phyloP scores from a whole-genome alignment of 2,329 filamentous ascomycete genomes.

The Zalaria obscura region DNA sequence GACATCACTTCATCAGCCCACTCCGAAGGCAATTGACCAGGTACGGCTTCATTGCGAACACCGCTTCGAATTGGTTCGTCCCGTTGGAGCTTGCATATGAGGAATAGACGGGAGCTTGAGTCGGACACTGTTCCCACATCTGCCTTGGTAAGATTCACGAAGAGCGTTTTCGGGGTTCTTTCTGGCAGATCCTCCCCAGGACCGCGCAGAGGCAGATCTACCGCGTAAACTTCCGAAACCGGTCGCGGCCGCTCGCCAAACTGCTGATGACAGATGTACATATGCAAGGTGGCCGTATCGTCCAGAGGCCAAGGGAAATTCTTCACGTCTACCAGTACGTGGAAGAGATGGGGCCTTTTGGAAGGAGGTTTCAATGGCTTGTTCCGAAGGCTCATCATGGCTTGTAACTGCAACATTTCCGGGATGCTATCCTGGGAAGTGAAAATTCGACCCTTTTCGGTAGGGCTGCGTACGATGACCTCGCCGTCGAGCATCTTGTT shows the following conservation, averaged over 20 bases:
- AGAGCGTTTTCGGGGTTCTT: slow-evolving; percentile 67
- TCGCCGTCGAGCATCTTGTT: slow-evolving; percentile 92
- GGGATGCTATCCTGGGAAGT: slow-evolving; percentile 90
- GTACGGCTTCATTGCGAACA: not conserved
- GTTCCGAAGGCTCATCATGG: slow-evolving; percentile 87
- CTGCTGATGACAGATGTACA: slow-evolving; percentile 63
- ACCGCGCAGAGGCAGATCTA: slow-evolving; percentile 64
- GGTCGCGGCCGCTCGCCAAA: slow-evolving; percentile 48
- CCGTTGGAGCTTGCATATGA: slow-evolving; percentile 68
- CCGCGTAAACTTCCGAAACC: slow-evolving; percentile 69
- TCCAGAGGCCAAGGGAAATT: slow-evolving; percentile 63
- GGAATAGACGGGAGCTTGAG: slow-evolving; percentile 59
- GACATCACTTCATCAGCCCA: not conserved
- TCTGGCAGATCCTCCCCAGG: slow-evolving; percentile 45
- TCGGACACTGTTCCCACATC: slow-evolving; percentile 55
- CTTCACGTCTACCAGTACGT: slow-evolving; percentile 72
- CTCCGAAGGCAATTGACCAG: not conserved
- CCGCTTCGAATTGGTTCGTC: slow-evolving; percentile 29
- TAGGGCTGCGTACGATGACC: slow-evolving; percentile 85
- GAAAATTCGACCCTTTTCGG: slow-evolving; percentile 67
- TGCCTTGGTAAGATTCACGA: slow-evolving; percentile 67
- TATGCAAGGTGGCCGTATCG: slow-evolving; percentile 61
- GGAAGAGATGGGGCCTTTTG: slow-evolving; percentile 62
- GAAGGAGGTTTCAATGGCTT: slow-evolving; percentile 55
- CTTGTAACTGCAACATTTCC: slow-evolving; percentile 80